Conservation (phyloP, 345 rosid species). For the Citrus reticulata region DNA sequence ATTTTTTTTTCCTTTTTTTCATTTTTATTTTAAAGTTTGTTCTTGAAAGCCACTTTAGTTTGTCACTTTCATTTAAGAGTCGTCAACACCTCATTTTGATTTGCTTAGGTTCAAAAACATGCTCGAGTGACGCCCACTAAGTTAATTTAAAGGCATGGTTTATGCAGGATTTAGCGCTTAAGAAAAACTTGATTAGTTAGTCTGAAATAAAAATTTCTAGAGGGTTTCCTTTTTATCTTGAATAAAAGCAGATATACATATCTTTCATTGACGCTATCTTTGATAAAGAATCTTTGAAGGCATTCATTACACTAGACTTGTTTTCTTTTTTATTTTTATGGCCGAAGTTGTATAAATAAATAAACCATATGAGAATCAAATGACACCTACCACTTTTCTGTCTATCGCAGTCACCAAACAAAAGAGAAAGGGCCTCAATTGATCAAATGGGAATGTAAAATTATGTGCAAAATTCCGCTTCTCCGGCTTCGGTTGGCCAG, state of each 20-base stretch:
- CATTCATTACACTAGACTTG: neutral
- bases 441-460: neutral
- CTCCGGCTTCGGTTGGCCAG: neutral
- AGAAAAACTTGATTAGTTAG: slow-evolving; percentile 49
- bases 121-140: slow-evolving; percentile 59
- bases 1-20: too few relatives aligned
- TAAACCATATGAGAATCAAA: neutral
- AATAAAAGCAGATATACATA: slow-evolving; percentile 9
- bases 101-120: slow-evolving; percentile 29
- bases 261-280: slow-evolving; percentile 6
- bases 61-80: slow-evolving; percentile 33
- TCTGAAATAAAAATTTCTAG: neutral
- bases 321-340: neutral
- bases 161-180: slow-evolving; percentile 69
- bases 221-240: neutral
- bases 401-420: neutral
- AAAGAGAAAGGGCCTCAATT: neutral
- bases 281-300: neutral
- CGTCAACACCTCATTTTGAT: slow-evolving; percentile 37
- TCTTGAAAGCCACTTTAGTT: slow-evolving; percentile 44
- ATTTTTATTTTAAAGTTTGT: slow-evolving; percentile 8
- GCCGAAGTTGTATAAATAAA: neutral
- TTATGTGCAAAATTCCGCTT: neutral
- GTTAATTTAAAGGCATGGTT: slow-evolving; percentile 28
- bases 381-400: slow-evolving; percentile 1